Evolutionary conservation across 2,329 filamentous ascomycete genomes (phyloP).

Genomic region (Neopestalotiopsis sp.): DNA sequence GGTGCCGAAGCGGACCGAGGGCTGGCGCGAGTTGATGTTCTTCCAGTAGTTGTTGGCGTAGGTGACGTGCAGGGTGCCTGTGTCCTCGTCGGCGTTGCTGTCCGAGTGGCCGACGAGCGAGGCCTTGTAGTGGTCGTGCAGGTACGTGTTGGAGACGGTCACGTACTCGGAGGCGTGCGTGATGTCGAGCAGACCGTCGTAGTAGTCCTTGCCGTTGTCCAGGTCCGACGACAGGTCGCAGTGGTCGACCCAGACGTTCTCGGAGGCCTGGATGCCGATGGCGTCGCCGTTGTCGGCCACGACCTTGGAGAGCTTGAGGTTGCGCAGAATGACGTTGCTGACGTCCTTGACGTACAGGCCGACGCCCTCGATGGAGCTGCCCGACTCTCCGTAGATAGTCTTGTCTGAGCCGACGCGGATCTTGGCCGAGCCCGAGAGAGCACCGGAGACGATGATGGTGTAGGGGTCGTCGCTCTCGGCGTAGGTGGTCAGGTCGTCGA

Average conservation of each 20-base stretch:
- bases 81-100: conserved; percentile 63
- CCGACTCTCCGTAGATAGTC: conserved; percentile 52
- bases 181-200: conserved; percentile 69
- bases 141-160: conserved; percentile 51
- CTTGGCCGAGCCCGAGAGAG: conserved; percentile 48
- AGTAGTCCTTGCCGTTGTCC: conserved; percentile 70
- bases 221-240: conserved; percentile 66
- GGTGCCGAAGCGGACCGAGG: conserved; percentile 70
- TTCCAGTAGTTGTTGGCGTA: conserved; percentile 71
- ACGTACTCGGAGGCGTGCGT: conserved; percentile 69
- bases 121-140: conserved; percentile 53
- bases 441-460: conserved; percentile 52
- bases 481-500: conserved; percentile 55
- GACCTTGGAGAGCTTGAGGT: conserved; percentile 64
- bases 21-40: conserved; percentile 68
- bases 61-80: conserved; percentile 66
- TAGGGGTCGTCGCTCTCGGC: conserved; percentile 50
- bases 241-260: conserved; percentile 72
- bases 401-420: conserved; percentile 55
- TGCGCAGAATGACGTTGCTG: conserved; percentile 67
- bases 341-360: conserved; percentile 59
- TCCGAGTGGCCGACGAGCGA: conserved; percentile 63
- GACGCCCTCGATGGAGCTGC: conserved; percentile 49
- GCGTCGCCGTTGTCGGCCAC: conserved; percentile 62
- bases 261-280: conserved; percentile 61